Conservation (phyloP, 495 filamentous ascomycete genomes). For the Acidiella bohemica region DNA sequence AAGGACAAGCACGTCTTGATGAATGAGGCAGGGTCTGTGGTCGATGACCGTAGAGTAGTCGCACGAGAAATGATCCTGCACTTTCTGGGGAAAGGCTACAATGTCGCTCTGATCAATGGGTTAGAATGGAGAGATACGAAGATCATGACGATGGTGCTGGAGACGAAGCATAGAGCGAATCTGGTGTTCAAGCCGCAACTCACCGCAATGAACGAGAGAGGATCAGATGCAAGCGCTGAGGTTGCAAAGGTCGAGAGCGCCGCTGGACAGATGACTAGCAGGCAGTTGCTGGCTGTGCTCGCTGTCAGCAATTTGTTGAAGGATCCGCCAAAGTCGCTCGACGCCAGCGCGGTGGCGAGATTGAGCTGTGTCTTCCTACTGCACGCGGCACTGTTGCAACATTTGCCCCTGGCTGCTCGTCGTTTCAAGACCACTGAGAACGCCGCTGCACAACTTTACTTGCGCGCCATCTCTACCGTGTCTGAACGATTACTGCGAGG, state of each 20-base stretch:
- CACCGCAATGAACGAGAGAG: background rate
- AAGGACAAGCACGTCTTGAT: slow-evolving; percentile 11
- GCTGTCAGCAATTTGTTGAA: slow-evolving; percentile 4
- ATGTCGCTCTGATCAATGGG: slow-evolving; percentile 45
- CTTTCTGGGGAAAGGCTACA: slow-evolving; percentile 38
- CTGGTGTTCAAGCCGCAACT: background rate
- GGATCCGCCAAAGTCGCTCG: background rate
- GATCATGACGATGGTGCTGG: slow-evolving; percentile 41
- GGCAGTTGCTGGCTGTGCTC: slow-evolving; percentile 10
- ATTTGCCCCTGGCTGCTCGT: slow-evolving; percentile 8
- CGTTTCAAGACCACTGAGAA: slow-evolving; percentile 4
- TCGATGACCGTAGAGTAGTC: background rate
- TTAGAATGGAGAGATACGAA: slow-evolving; percentile 49
- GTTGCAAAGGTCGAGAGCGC: background rate
- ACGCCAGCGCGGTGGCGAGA: background rate
- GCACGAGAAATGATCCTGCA: slow-evolving; percentile 37
- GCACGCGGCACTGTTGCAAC: slow-evolving; percentile 10
- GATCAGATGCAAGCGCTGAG: background rate
- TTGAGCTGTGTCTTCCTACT: slow-evolving; percentile 11
- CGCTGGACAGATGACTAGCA: too few relatives aligned
- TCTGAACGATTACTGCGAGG: slow-evolving; percentile 2
- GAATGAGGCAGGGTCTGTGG: background rate
- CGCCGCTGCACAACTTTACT: slow-evolving; percentile 1
- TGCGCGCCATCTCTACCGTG: background rate
- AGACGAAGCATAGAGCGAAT: slow-evolving; percentile 14